These are phyloP conservation scores for Phialemoniopsis sp. DNA, from an alignment of 2,329 filamentous ascomycete genomes.

Conservation along the genomic window DNA sequence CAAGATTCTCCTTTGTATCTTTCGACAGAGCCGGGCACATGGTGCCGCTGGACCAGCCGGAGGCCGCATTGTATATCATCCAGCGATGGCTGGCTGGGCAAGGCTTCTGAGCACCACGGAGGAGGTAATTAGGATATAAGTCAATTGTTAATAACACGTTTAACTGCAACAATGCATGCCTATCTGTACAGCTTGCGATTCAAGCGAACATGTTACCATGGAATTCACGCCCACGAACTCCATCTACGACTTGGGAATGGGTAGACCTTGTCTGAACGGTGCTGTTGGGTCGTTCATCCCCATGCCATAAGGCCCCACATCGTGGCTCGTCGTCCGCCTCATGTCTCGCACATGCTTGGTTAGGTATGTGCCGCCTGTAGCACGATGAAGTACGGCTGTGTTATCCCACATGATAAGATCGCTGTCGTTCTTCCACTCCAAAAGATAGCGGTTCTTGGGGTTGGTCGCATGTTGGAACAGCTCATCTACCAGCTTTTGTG, in stretches of 20 bases:
- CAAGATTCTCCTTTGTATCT: too few relatives aligned
- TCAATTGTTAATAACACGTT: too few relatives aligned
- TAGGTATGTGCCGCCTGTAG: conserved; percentile 1
- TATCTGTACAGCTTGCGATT: too few relatives aligned
- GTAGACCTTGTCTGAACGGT: neutral
- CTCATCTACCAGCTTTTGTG: conserved; percentile 19
- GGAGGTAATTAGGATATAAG: too few relatives aligned
- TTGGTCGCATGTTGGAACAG: conserved; percentile 7
- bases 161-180: too few relatives aligned
- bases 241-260: neutral
- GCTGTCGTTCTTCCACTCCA: conserved; percentile 10
- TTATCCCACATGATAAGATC: conserved; percentile 15
- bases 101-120: too few relatives aligned
- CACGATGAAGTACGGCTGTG: conserved; percentile 9
- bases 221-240: too few relatives aligned
- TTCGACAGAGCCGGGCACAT: too few relatives aligned
- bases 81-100: too few relatives aligned
- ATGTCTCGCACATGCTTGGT: conserved; percentile 2
- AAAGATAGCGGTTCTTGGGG: conserved; percentile 4
- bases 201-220: too few relatives aligned
- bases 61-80: too few relatives aligned
- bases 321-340: conserved; percentile 3
- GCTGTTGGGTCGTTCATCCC: neutral
- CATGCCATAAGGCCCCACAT: neutral
- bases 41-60: too few relatives aligned